Percentiles rank a stretch among this genome's conserved stretches.
Conservation (phyloP, 176 grass and related monocot species). For the Thinopyrum elongatum region DNA sequence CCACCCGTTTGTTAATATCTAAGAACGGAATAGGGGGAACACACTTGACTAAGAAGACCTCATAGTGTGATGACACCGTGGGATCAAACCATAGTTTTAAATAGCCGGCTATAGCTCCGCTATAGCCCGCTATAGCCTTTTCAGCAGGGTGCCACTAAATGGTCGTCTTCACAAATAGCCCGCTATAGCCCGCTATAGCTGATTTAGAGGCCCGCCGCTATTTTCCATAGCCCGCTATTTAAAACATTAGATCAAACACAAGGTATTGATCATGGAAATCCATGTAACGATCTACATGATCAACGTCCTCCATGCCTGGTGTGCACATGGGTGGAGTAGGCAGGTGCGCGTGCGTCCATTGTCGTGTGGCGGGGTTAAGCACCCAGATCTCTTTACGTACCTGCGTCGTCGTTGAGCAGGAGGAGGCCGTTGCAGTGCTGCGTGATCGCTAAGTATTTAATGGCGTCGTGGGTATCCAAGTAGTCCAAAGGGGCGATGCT, state of each 20-base stretch:
- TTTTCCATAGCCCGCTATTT: too few species aligned
- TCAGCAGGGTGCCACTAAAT: too few species aligned
- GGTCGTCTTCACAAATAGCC: too few species aligned
- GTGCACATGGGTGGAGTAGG: background rate
- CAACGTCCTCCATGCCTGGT: background rate
- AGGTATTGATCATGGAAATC: background rate
- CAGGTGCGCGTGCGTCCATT: background rate
- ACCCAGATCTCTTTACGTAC: rapidly evolving
- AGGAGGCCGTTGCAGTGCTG: background rate
- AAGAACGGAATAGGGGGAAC: background rate
- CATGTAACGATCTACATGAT: background rate
- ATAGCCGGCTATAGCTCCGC: too few species aligned
- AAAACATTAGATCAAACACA: background rate
- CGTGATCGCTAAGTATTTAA: too few species aligned
- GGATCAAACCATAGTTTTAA: too few species aligned
- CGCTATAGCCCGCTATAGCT: too few species aligned
- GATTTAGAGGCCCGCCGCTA: too few species aligned
- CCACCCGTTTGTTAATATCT: background rate
- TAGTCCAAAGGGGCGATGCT: background rate
- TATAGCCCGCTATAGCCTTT: too few species aligned
- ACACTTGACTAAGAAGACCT: background rate
- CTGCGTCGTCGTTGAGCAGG: background rate
- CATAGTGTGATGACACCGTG: background rate
- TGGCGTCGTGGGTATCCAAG: background rate
- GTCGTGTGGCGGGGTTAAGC: background rate